Conservation (phyloP, 2,329 filamentous ascomycete species). For the Zymoseptoria brevis region DNA sequence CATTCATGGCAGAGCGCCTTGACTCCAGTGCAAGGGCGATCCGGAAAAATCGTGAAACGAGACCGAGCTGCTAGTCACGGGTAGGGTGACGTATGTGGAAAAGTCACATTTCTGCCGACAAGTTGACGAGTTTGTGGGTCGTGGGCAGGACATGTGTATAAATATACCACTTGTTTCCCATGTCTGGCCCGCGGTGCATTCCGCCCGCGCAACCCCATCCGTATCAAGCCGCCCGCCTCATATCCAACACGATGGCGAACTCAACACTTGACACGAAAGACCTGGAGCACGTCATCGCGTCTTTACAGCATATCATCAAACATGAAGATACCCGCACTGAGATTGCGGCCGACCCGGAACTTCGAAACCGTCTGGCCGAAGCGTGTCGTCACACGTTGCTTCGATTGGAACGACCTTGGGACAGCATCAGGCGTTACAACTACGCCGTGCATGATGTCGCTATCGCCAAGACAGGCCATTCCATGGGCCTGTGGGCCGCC, state of each 20-base stretch:
- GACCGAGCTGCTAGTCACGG: too few species aligned
- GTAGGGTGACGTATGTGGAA: too few species aligned
- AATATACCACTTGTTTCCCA: too few species aligned
- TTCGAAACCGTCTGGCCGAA: not conserved
- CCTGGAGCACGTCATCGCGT: not conserved
- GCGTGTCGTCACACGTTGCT: not conserved
- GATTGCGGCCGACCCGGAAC: not conserved
- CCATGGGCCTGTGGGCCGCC: not conserved
- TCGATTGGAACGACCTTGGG: not conserved
- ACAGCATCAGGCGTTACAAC: not conserved
- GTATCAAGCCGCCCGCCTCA: too few species aligned
- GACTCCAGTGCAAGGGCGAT: too few species aligned
- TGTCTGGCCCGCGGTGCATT: too few species aligned
- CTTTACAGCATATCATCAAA: not conserved
- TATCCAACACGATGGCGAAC: not conserved
- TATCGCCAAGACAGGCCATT: not conserved
- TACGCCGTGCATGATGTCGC: not conserved
- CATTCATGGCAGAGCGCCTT: too few species aligned
- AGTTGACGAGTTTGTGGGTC: too few species aligned
- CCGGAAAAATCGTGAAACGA: too few species aligned
- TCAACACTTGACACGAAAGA: not conserved
- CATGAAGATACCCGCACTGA: not conserved
- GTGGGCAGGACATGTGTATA: too few species aligned
- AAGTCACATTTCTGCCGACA: too few species aligned
- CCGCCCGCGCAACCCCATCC: too few species aligned